These are phyloP conservation scores for Triangularia verruculosa DNA, from an alignment of 2,329 filamentous ascomycete genomes.

Conservation along the genomic window DNA sequence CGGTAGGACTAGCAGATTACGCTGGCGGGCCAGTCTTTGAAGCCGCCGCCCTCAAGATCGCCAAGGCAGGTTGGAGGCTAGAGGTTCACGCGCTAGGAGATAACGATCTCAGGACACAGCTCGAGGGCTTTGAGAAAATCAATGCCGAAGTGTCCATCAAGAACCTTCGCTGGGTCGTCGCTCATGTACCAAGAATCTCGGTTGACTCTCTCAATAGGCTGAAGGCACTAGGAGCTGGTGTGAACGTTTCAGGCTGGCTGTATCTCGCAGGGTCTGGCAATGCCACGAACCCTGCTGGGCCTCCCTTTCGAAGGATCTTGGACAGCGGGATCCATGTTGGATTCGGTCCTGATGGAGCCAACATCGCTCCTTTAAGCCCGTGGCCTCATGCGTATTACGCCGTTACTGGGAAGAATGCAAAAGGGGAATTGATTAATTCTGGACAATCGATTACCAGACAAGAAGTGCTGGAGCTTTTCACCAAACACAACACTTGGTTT, in stretches of 20 bases:
- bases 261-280: slow-evolving; percentile 28
- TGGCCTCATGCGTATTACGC: slow-evolving; percentile 33
- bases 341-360: slow-evolving; percentile 31
- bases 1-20: slow-evolving; percentile 26
- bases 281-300: slow-evolving; percentile 26
- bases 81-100: slow-evolving; percentile 31
- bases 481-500: slow-evolving; percentile 31
- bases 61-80: slow-evolving; percentile 29
- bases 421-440: slow-evolving; percentile 28
- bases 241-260: slow-evolving; percentile 31
- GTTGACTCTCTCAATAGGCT: slow-evolving; percentile 27
- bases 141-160: slow-evolving; percentile 21
- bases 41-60: slow-evolving; percentile 25
- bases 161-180: slow-evolving; percentile 30
- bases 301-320: slow-evolving; percentile 31
- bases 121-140: slow-evolving; percentile 28
- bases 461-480: slow-evolving; percentile 29
- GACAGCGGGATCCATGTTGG: slow-evolving; percentile 31
- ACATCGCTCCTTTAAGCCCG: slow-evolving; percentile 33
- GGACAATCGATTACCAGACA: slow-evolving; percentile 28
- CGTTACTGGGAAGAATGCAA: slow-evolving; percentile 30
- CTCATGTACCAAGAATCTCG: slow-evolving; percentile 31
- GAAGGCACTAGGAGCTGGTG: slow-evolving; percentile 30
- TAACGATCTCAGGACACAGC: slow-evolving; percentile 27
- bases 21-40: slow-evolving; percentile 29